phyloP scores from a whole-genome alignment of 78 protist species.

The Carpediemonas membranifera region DNA sequence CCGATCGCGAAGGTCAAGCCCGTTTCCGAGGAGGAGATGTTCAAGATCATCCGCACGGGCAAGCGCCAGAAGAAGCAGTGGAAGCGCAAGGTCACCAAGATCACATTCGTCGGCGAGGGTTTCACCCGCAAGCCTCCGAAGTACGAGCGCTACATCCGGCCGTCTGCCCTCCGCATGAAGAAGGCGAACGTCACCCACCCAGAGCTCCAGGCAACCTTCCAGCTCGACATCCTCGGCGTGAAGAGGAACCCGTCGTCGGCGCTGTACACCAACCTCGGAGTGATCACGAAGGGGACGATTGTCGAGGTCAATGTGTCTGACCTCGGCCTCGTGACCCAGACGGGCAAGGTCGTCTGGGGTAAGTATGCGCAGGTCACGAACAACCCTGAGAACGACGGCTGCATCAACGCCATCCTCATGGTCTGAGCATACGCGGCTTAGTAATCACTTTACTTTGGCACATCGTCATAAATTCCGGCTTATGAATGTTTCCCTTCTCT shows the following conservation, averaged over 20 bases:
- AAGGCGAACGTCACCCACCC: slow-evolving; percentile 98
- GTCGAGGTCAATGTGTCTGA: slow-evolving; percentile 93
- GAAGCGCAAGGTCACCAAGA: slow-evolving; percentile 96
- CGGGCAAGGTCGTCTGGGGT: slow-evolving; percentile 96
- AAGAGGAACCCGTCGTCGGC: slow-evolving; percentile 82
- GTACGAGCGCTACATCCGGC: slow-evolving; percentile 91
- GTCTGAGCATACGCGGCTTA: no score
- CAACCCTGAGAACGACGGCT: no score
- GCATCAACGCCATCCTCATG: no score
- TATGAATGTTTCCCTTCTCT: no score
- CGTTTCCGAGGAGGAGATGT: slow-evolving; percentile 82
- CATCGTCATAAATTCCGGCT: no score
- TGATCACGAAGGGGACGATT: slow-evolving; percentile 97
- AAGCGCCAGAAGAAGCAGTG: slow-evolving; percentile 84
- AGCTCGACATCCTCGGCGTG: slow-evolving; percentile 84
- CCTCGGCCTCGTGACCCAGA: slow-evolving; percentile 91
- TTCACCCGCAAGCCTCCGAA: slow-evolving; percentile 98
- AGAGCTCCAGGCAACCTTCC: slow-evolving; percentile 88
- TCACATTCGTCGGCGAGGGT: slow-evolving; percentile 90
- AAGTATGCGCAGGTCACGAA: no score
- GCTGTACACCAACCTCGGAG: slow-evolving; percentile 85
- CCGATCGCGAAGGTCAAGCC: slow-evolving; percentile 91
- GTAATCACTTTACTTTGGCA: no score
- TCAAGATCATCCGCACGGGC: slow-evolving; percentile 82
- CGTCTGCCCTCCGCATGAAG: slow-evolving; percentile 78